phyloP scores from a whole-genome alignment of 2,329 filamentous ascomycete genomes.

The Chrysosphaeria jannelii region DNA sequence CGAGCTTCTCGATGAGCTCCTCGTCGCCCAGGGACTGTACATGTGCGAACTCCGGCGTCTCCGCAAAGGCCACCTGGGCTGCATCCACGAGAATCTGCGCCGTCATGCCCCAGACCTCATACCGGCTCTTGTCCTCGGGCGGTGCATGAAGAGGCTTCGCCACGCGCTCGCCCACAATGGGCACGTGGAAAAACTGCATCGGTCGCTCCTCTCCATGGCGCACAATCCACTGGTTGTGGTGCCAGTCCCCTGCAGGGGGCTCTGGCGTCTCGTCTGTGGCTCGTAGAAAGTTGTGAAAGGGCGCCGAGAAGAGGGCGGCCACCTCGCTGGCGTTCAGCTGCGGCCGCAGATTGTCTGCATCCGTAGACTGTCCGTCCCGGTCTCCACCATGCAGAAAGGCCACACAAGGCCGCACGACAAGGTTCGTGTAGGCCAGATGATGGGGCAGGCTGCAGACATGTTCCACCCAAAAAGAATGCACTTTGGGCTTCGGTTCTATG shows the following conservation, averaged over 20 bases:
- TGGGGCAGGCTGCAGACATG: constrained; percentile 63
- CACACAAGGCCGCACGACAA: constrained; percentile 47
- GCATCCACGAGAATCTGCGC: constrained; percentile 71
- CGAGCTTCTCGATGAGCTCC: constrained; percentile 16
- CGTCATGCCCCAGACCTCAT: constrained; percentile 88
- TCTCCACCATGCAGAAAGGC: constrained; percentile 32
- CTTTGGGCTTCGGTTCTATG: too few relatives aligned
- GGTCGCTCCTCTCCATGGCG: constrained; percentile 57
- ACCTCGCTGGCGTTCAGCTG: constrained; percentile 70
- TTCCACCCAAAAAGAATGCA: constrained; percentile 52
- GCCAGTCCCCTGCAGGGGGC: constrained; percentile 37
- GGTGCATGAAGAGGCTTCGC: constrained; percentile 17
- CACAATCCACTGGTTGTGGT: constrained; percentile 51
- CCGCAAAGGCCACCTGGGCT: constrained; percentile 53
- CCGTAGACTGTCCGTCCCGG: constrained; percentile 14
- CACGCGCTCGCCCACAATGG: constrained; percentile 39
- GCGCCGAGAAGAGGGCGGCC: constrained; percentile 73
- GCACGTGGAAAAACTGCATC: constrained; percentile 81
- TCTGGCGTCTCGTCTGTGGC: constrained; percentile 21
- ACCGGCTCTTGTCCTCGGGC: constrained; percentile 14
- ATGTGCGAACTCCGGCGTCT: constrained; percentile 60
- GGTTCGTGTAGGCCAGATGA: constrained; percentile 40
- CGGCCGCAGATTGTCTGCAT: constrained; percentile 39
- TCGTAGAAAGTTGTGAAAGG: constrained; percentile 56
- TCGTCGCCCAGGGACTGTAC: constrained; percentile 22